Percentiles rank a stretch among this genome's conserved stretches.
These are phyloP conservation scores for Arthrobotrys iridis DNA, from an alignment of 2,329 filamentous ascomycete species.

Conservation along the genomic window DNA sequence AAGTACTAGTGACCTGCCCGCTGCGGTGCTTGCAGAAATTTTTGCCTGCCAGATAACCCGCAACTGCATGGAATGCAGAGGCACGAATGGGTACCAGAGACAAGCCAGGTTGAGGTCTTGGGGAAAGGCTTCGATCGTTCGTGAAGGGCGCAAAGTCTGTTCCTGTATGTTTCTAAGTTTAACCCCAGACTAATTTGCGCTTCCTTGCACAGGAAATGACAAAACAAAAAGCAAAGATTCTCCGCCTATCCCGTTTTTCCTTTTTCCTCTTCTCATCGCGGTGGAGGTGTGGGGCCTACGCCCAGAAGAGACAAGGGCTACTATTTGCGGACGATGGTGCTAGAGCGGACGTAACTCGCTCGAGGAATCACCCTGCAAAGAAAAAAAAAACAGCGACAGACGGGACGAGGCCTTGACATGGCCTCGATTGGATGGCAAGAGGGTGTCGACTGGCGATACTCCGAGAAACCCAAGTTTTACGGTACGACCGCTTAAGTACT, in stretches of 20 bases:
- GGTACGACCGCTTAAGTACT: background rate
- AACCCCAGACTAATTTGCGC: conserved; percentile 55
- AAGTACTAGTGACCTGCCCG: conserved; percentile 46
- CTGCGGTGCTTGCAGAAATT: conserved; percentile 27
- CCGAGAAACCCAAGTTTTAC: conserved; percentile 16
- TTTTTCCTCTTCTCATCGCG: conserved; percentile 40
- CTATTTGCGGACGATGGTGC: conserved; percentile 52
- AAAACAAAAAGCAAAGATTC: conserved; percentile 52
- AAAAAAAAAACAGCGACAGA: conserved; percentile 50
- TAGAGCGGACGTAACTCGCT: conserved; percentile 44
- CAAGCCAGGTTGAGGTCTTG: conserved; percentile 31
- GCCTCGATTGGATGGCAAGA: conserved; percentile 44
- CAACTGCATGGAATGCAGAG: conserved; percentile 41
- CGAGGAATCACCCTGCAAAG: conserved; percentile 45
- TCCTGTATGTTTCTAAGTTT: conserved; percentile 55
- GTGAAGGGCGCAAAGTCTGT: conserved; percentile 52
- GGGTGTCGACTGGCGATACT: conserved; percentile 20
- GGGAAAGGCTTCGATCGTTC: conserved; percentile 44
- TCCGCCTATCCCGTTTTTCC: conserved; percentile 17
- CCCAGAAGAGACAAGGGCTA: conserved; percentile 46
- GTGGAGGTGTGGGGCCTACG: conserved; percentile 41
- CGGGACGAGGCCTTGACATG: conserved; percentile 37
- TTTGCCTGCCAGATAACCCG: conserved; percentile 39
- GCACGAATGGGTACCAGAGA: conserved; percentile 35
- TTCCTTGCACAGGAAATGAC: conserved; percentile 55